phyloP scores from a whole-genome alignment of 2,329 filamentous ascomycete species.

The Microdochium nivale region DNA sequence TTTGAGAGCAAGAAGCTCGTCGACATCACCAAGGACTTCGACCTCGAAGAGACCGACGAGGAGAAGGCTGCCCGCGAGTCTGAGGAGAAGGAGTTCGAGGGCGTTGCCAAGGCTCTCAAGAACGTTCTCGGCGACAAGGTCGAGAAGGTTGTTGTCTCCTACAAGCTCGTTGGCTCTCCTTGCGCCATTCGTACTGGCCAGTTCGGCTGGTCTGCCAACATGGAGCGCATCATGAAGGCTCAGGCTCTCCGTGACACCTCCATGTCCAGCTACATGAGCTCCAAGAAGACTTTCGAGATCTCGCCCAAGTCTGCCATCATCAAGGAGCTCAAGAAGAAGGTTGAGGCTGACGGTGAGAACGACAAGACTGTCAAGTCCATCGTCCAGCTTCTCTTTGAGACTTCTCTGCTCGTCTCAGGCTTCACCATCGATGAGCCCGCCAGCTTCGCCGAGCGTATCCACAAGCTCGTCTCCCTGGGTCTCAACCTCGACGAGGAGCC shows the following conservation, averaged over 20 bases:
- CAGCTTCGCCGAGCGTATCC: constrained; percentile 96
- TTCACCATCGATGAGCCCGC: constrained; percentile 99
- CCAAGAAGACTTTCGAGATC: constrained; percentile 99
- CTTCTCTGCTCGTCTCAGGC: constrained; percentile 92
- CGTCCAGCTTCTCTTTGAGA: constrained; percentile 97
- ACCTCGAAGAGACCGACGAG: constrained; percentile 99
- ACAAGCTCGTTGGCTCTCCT: constrained; percentile 91
- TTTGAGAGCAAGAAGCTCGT: constrained; percentile 99
- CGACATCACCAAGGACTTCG: constrained; percentile 99
- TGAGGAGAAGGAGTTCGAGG: constrained; percentile 98
- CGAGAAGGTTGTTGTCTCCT: constrained; percentile 98
- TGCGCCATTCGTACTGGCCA: constrained; percentile 99
- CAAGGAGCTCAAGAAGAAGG: constrained; percentile 99
- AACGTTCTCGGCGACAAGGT: constrained; percentile 99
- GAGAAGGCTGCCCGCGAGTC: constrained; percentile 94
- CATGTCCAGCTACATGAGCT: constrained; percentile 99
- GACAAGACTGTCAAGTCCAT: constrained; percentile 99
- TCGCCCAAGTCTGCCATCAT: constrained; percentile 97
- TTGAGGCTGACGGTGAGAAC: constrained; percentile 93
- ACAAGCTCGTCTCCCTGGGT: constrained; percentile 98
- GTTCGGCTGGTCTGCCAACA: constrained; percentile 99
- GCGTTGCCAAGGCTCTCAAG: constrained; percentile 93
- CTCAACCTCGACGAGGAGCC: constrained; percentile 95
- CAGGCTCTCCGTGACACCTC: constrained; percentile 99
- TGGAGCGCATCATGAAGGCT: constrained; percentile 99